Evolutionary conservation across 2,329 filamentous ascomycete species (phyloP).

Genomic region (Alternaria brassicicola): DNA sequence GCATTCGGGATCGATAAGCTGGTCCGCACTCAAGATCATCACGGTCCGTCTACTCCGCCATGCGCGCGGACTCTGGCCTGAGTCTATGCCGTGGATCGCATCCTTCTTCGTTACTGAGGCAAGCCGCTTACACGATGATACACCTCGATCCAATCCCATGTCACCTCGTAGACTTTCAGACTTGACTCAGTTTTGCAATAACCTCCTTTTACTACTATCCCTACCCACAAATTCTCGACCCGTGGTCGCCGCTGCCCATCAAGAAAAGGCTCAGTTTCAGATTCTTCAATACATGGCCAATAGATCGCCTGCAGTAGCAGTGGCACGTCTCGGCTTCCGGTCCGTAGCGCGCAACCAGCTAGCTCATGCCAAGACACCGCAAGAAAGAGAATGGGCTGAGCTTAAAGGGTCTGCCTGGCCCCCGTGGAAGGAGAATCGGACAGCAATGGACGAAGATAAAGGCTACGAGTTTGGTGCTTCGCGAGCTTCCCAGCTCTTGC

Average conservation of each 20-base stretch:
- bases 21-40: conserved; percentile 33
- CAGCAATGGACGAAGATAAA: conserved; percentile 65
- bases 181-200: conserved; percentile 56
- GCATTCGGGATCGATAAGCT: conserved; percentile 22
- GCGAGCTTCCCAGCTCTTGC: conserved; percentile 61
- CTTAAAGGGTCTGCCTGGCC: conserved; percentile 68
- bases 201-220: conserved; percentile 56
- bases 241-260: conserved; percentile 55
- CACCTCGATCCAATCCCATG: not conserved
- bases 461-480: conserved; percentile 63
- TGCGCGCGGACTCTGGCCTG: conserved; percentile 39
- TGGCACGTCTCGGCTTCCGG: conserved; percentile 65
- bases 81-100: conserved; percentile 41
- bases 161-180: conserved; percentile 20
- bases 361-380: conserved; percentile 60
- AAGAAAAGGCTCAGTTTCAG: conserved; percentile 64
- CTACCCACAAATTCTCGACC: conserved; percentile 57
- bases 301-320: conserved; percentile 59
- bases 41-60: conserved; percentile 38
- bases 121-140: conserved; percentile 19
- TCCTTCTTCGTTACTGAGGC: conserved; percentile 36
- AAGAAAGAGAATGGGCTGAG: conserved; percentile 63
- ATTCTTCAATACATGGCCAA: conserved; percentile 64
- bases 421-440: conserved; percentile 67
- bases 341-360: conserved; percentile 63